Evolutionary conservation across 192 early-diverging fungal genomes (phyloP), one percentile per base, ranked within the genome.

Genomic region (Funneliformis mosseae): DNA sequence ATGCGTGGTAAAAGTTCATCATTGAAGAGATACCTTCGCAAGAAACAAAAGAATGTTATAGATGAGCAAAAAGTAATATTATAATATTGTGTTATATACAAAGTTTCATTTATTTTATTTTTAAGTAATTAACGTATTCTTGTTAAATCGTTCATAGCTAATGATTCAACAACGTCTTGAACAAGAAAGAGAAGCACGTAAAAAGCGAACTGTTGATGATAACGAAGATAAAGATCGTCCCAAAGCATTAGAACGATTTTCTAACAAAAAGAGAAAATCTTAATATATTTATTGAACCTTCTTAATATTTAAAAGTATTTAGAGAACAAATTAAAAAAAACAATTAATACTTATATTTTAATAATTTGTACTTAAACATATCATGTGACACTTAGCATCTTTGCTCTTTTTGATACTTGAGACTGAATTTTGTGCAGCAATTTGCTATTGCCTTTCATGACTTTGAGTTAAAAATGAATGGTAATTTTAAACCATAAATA

Each of bases 31-130:
- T 94, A 92, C 78, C 83, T 94, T 61, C 84, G 96, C 66, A 93
- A 93, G 85, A 91, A 94, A 83, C 91, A 94, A 84, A 85, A 89
- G 59, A 96, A 98, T 79, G 86, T 98, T 68, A 85, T 95, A 59
- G 96, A 98, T 83, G 90, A 88, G 62, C 86, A 87, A 78, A 86
- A 91, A 87, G 91, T 93, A 33, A 33, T 33, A 33, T 33, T 33
- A 33, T 82, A 81, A 78, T 71, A 39, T 5, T 18, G 60, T 18
- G 78, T 39, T 39, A 61, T 78, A 21, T 41, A 55, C 3, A n/a
- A 63, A 33, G 4, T 55, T 55, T 23, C 3, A 7, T 5, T 50
- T 55, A 74, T n/a, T 46, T 72, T 5, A 55, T 48, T 28, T 28
- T n/a, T 74, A 9, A 55, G 50, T 28, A 21, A 21, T 74, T 16